These are phyloP conservation scores for Melampsora americana DNA, from an alignment of 1,284 basidiomycete species.

Conservation along the genomic window DNA sequence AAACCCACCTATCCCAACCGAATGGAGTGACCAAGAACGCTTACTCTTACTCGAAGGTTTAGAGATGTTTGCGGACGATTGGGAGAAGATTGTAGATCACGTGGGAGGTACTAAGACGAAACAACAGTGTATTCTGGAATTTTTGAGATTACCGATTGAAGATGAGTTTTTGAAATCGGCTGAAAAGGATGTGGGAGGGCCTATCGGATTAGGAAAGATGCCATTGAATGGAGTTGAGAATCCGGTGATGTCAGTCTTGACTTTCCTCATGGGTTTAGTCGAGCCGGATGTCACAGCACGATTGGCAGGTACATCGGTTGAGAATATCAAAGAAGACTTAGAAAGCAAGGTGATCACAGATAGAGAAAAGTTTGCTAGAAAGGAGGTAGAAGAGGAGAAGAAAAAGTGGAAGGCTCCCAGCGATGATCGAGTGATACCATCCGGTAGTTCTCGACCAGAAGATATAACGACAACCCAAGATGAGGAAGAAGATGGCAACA, in stretches of 20 bases:
- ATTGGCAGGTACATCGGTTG: constrained; percentile 84
- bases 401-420: constrained; percentile 48
- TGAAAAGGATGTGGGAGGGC: constrained; percentile 65
- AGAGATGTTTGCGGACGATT: constrained; percentile 98
- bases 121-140: constrained; percentile 92
- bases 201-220: constrained; percentile 60
- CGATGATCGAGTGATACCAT: constrained; percentile 15
- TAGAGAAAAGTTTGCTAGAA: constrained; percentile 15
- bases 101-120: constrained; percentile 77
- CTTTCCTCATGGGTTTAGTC: constrained; percentile 89
- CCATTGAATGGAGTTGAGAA: constrained; percentile 95
- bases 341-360: constrained; percentile 53
- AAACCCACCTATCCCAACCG: constrained; percentile 61
- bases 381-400: constrained; percentile 48
- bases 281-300: constrained; percentile 86
- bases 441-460: constrained; percentile 48
- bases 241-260: constrained; percentile 96
- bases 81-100: constrained; percentile 85
- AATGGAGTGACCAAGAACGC: constrained; percentile 90
- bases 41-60: constrained; percentile 85
- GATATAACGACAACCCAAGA: constrained; percentile 48
- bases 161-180: constrained; percentile 70
- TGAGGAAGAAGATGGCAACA: constrained; percentile 47
- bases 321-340: constrained; percentile 64
- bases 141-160: constrained; percentile 94